Conservation (phyloP, 768 basidiomycete species). For the Auricularia sp. region DNA sequence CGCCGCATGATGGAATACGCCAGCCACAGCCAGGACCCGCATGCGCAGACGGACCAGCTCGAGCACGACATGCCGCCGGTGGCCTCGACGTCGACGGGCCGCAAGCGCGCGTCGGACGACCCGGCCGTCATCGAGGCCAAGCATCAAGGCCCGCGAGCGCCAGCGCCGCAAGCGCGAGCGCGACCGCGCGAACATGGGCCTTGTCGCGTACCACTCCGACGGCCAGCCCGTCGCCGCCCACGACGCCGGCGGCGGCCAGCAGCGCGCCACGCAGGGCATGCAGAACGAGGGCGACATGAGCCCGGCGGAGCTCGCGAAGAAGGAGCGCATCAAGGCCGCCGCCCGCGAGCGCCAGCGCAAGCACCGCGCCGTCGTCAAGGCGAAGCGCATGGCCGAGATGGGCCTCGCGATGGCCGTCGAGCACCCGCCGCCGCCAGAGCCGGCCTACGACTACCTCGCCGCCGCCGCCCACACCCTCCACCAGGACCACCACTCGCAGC, state of each 20-base stretch:
- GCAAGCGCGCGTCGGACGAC: slow-evolving; percentile 58
- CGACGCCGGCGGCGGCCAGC: slow-evolving; percentile 1
- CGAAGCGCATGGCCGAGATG: slow-evolving; percentile 72
- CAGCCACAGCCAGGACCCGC: neutral
- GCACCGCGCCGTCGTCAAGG: slow-evolving; percentile 69
- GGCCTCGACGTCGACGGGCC: slow-evolving; percentile 4
- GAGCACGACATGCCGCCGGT: neutral
- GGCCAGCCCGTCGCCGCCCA: slow-evolving; percentile 3
- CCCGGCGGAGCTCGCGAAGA: slow-evolving; percentile 55
- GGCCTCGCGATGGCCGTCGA: slow-evolving; percentile 76
- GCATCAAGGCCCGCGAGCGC: slow-evolving; percentile 76
- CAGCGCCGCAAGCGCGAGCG: slow-evolving; percentile 78
- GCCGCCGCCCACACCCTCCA: slow-evolving; percentile 22
- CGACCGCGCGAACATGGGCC: slow-evolving; percentile 27
- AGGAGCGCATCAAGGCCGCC: slow-evolving; percentile 64
- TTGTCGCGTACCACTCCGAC: neutral
- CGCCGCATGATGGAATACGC: neutral
- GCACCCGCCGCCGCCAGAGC: slow-evolving; percentile 14
- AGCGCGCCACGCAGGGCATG: slow-evolving; percentile 19
- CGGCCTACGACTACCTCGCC: slow-evolving; percentile 14
- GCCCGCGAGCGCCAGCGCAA: slow-evolving; percentile 77
- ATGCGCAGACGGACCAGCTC: neutral
- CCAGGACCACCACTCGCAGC: neutral
- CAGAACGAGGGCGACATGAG: slow-evolving; percentile 28
- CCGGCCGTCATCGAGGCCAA: slow-evolving; percentile 69